These are phyloP conservation scores for Petunia axillaris DNA, from an alignment of 257 asterid genomes.

Conservation along the genomic window DNA sequence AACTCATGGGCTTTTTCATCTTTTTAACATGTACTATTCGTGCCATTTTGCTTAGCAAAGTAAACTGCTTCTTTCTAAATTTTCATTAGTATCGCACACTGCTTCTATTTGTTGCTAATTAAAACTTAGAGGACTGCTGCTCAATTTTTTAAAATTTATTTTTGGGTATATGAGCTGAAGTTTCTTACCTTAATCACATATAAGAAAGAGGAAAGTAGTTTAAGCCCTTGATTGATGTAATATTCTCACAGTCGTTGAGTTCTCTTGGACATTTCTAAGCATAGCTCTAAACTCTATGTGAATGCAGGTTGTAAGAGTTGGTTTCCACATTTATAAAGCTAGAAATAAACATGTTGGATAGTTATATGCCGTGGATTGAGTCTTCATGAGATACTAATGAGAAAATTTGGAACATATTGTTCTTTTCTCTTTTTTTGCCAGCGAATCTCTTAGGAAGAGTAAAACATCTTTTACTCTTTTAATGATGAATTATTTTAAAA, in stretches of 20 bases:
- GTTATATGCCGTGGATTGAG: not conserved
- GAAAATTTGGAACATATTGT: not conserved
- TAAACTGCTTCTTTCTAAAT: no score
- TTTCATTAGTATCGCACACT: no score
- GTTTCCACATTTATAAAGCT: not conserved
- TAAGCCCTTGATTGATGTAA: not conserved
- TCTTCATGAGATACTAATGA: slow-evolving; percentile 3
- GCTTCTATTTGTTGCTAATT: not conserved
- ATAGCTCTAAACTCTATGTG: not conserved
- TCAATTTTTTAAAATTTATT: not conserved
- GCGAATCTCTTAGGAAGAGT: not conserved
- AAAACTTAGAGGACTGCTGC: not conserved
- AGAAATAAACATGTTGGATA: not conserved
- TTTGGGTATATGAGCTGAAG: not conserved
- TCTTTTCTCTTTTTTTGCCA: not conserved
- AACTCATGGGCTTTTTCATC: no score
- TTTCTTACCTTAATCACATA: slow-evolving; percentile 6
- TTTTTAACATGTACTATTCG: no score
- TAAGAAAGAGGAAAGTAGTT: not conserved
- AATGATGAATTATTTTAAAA: not conserved
- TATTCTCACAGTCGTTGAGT: not conserved
- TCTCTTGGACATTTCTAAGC: not conserved
- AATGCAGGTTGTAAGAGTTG: not conserved
- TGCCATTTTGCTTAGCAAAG: no score
- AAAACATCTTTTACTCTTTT: not conserved